phyloP scores from a whole-genome alignment of 108 stramenopile species.

The Nannochloropsis oceanica region DNA sequence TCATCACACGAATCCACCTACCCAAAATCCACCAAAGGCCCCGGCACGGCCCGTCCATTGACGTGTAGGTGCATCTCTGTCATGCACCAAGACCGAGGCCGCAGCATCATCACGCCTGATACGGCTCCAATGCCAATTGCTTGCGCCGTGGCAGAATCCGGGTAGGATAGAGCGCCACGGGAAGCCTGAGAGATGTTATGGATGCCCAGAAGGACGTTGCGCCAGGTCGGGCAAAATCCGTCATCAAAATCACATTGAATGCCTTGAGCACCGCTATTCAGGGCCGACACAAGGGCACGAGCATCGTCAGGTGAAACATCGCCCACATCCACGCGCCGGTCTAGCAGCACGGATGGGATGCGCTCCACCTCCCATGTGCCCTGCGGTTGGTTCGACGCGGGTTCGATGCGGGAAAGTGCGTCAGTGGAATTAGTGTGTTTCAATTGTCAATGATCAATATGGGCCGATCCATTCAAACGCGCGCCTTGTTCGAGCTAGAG shows the following conservation, averaged over 20 bases:
- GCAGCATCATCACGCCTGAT: background rate
- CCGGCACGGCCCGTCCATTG: background rate
- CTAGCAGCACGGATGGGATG: background rate
- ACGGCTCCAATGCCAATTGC: background rate
- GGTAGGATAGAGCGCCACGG: background rate
- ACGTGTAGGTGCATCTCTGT: background rate
- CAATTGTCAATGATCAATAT: too few species aligned
- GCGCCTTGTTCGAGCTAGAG: too few species aligned
- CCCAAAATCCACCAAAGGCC: background rate
- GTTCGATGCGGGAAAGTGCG: background rate
- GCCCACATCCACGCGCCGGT: background rate
- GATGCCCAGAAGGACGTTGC: background rate
- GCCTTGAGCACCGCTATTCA: background rate
- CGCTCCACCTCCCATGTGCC: background rate
- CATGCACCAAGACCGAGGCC: background rate
- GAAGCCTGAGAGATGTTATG: background rate
- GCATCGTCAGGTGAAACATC: background rate
- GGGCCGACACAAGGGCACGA: background rate
- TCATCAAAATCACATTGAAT: background rate
- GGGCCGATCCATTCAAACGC: too few species aligned
- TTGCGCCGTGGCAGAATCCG: background rate
- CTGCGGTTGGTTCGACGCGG: background rate
- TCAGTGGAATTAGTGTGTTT: background rate
- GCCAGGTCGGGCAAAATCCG: background rate
- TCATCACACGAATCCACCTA: background rate